Base-by-base conservation (phyloP, 2,329 filamentous ascomycete species). In the Colletotrichum sp. region DNA sequence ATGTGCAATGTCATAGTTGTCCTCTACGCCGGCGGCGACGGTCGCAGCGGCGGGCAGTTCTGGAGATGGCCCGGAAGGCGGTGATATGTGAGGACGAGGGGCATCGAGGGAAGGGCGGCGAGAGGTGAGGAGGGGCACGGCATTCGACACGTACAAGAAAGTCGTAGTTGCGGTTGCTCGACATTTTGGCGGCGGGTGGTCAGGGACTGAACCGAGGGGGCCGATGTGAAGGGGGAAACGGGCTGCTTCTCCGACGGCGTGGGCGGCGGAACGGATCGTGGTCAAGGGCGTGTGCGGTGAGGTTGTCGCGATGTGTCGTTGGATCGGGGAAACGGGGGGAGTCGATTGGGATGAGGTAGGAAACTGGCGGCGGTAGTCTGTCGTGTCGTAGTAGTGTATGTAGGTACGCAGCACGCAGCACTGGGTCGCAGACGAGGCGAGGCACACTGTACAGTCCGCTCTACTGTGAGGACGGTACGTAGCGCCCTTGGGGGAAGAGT, bases 161-260 rank as follows among this genome's bases (percentile, higher is more conserved):
- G 87, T 99, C 97, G 88, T 99, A 99, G 90, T 99, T 99, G 87
- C 97, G 93, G 90, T 96, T 97, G 86, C 95, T 95, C 82, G 97
- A 96, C 97, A 99, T 99, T 81, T 83, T 90, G 85, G 78, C 77
- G 79, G 74, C 71, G 81, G 78, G 32, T 75, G 62, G 43, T 75
- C 56, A 68, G 73, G 69, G 58, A 75, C 73, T 75, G 58, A 73
- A 73, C 63, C 69, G 70, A 75, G 58, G 63, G 58, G 69, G 63
- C 64, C 58, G 73, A 59, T 67, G 52, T 75, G 26, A 73, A 59
- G 34, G 58, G 63, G 26, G 32, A 48, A 69, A 62, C 21, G 48
- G 34, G 14, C 32, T 26, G 58, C 58, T 68, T 62, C 48, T 73
- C 56, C 43, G 69, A 48, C 56, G 69, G 34, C 52, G 69, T 32